phyloP scores from a whole-genome alignment of 2,329 filamentous ascomycete genomes.

The Hypoxylon sp. region DNA sequence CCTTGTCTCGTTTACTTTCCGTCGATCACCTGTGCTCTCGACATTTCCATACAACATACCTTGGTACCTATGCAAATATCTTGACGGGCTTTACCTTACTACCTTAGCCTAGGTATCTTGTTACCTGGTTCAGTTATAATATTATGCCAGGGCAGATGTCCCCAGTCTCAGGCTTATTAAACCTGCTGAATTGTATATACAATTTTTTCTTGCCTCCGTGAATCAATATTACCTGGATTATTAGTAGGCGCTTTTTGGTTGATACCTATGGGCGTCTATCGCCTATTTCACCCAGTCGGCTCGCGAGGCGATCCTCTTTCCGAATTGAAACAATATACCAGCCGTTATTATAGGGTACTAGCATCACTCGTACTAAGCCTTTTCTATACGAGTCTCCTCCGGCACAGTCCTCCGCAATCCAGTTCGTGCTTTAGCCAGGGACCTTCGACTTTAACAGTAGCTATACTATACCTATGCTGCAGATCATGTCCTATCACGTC shows the following conservation, averaged over 20 bases:
- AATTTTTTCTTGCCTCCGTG: slow-evolving; percentile 43
- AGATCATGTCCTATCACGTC: slow-evolving; percentile 44
- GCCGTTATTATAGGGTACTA: slow-evolving; percentile 45
- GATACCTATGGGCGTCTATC: slow-evolving; percentile 48
- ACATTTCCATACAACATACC: slow-evolving; percentile 22
- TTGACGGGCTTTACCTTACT: slow-evolving; percentile 13
- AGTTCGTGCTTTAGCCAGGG: slow-evolving; percentile 41
- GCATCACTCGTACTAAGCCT: slow-evolving; percentile 45
- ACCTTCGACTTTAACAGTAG: slow-evolving; percentile 28
- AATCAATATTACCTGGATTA: slow-evolving; percentile 40
- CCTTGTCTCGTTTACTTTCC: slow-evolving; percentile 31
- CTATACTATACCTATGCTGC: slow-evolving; percentile 30
- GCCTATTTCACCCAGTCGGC: slow-evolving; percentile 51
- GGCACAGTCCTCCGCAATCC: slow-evolving; percentile 46
- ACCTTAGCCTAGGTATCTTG: slow-evolving; percentile 25
- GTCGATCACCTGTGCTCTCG: slow-evolving; percentile 33
- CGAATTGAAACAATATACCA: slow-evolving; percentile 44
- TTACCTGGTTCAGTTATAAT: slow-evolving; percentile 7
- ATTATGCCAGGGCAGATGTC: slow-evolving; percentile 16
- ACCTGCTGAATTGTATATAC: slow-evolving; percentile 26
- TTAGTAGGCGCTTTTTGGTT: slow-evolving; percentile 38
- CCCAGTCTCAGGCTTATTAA: slow-evolving; percentile 42
- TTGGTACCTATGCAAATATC: slow-evolving; percentile 5
- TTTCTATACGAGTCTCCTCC: slow-evolving; percentile 43
- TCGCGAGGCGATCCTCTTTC: slow-evolving; percentile 41